Conservation (phyloP, 306 rosid genomes). For the Castanospermum australe region DNA sequence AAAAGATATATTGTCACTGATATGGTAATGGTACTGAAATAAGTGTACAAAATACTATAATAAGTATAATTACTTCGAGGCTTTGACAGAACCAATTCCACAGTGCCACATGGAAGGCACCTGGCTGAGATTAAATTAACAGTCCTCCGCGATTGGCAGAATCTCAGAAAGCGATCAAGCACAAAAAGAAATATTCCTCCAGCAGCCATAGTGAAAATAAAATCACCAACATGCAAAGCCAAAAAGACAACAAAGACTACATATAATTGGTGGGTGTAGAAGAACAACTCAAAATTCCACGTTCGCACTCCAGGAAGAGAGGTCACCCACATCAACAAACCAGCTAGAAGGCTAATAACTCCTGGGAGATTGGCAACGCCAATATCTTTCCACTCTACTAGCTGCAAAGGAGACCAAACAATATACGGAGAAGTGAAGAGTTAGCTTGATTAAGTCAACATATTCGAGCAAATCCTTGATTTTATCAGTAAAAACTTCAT, state of each 20-base stretch:
- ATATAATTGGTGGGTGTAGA: constrained; percentile 92
- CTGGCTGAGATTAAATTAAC: constrained; percentile 76
- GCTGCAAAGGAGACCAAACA: constrained; percentile 46
- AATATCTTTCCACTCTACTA: constrained; percentile 63
- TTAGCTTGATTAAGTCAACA: constrained; percentile 6
- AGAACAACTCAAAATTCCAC: constrained; percentile 80
- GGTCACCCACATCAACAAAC: constrained; percentile 91
- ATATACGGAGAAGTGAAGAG: background rate
- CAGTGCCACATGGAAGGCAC: constrained; percentile 83
- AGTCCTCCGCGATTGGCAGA: constrained; percentile 74
- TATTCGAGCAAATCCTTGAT: background rate
- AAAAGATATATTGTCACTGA: constrained; percentile 21
- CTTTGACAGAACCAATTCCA: constrained; percentile 81
- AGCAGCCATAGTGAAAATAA: constrained; percentile 64
- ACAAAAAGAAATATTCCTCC: constrained; percentile 80
- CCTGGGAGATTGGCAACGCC: constrained; percentile 80
- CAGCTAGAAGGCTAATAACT: constrained; percentile 75
- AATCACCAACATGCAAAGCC: constrained; percentile 90
- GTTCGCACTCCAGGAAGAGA: constrained; percentile 79
- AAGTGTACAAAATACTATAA: background rate
- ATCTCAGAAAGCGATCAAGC: constrained; percentile 87
- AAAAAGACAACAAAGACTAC: constrained; percentile 67
- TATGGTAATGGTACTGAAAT: background rate
- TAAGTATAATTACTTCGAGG: constrained; percentile 61
- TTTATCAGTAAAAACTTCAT: background rate